Conservation (phyloP, 106 monocot genomes). For the Gastrodia elata region DNA sequence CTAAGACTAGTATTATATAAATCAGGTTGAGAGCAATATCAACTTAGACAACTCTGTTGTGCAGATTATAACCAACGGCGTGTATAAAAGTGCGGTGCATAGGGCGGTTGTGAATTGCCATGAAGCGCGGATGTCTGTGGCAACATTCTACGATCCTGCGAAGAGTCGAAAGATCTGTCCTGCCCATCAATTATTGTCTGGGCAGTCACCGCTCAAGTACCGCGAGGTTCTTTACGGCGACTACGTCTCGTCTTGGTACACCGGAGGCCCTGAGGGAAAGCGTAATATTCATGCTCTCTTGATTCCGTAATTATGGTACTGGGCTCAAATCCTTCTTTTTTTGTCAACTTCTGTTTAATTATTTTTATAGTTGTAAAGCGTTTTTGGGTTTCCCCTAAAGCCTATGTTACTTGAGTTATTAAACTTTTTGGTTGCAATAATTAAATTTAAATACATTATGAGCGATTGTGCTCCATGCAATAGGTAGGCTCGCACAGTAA, state of each 20-base stretch:
- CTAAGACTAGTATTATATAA: background rate
- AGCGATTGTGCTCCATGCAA: too few relatives aligned
- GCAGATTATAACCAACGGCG: constrained; percentile 80
- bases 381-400: too few relatives aligned
- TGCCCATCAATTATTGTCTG: constrained; percentile 40
- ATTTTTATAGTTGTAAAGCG: too few relatives aligned
- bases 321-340: too few relatives aligned
- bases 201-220: constrained; percentile 36
- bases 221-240: constrained; percentile 71
- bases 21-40: background rate
- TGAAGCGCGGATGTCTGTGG: constrained; percentile 57
- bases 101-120: constrained; percentile 67
- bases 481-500: too few relatives aligned
- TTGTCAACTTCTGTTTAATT: too few relatives aligned
- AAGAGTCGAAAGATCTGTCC: constrained; percentile 52
- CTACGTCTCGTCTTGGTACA: constrained; percentile 77
- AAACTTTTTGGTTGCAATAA: too few relatives aligned
- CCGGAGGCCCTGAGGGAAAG: constrained; percentile 75
- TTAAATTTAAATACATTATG: too few relatives aligned
- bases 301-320: constrained; percentile 14
- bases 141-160: constrained; percentile 87
- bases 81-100: constrained; percentile 61
- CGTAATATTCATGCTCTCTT: constrained; percentile 66
- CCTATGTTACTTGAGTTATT: too few relatives aligned
- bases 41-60: background rate